Percentiles rank a stretch among this genome's conserved stretches.
Conservation (phyloP, 2,329 filamentous ascomycete species). For the Alternaria atra region DNA sequence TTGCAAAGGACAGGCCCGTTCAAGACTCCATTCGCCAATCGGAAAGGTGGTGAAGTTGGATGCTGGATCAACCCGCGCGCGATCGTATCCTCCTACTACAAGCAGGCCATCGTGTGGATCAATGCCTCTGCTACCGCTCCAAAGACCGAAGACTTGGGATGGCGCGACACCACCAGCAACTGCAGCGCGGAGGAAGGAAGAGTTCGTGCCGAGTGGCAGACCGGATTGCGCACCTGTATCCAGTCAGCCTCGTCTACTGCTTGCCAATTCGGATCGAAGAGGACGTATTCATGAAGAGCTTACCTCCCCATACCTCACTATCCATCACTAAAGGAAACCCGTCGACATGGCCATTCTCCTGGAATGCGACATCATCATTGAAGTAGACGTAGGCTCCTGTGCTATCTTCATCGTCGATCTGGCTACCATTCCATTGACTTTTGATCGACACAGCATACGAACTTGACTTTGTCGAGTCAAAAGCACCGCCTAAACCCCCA, state of each 20-base stretch:
- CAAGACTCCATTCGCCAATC: slow-evolving; percentile 15
- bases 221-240: slow-evolving; percentile 13
- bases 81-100: slow-evolving; percentile 22
- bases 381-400: slow-evolving; percentile 16
- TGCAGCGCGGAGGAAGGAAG: slow-evolving; percentile 19
- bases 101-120: slow-evolving; percentile 18
- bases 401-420: slow-evolving; percentile 9
- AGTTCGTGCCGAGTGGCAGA: slow-evolving; percentile 20
- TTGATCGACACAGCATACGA: slow-evolving; percentile 14
- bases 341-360: slow-evolving; percentile 13
- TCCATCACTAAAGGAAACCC: slow-evolving; percentile 20
- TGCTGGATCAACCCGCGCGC: slow-evolving; percentile 8
- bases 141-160: slow-evolving; percentile 20
- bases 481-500: slow-evolving; percentile 12
- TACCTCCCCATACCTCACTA: slow-evolving; percentile 8
- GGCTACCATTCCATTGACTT: slow-evolving; percentile 20
- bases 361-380: slow-evolving; percentile 17
- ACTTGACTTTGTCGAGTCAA: slow-evolving; percentile 11
- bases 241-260: background rate
- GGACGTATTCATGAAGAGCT: background rate
- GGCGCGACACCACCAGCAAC: slow-evolving; percentile 17
- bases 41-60: slow-evolving; percentile 16
- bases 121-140: slow-evolving; percentile 16
- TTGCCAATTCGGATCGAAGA: background rate
- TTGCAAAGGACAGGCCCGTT: slow-evolving; percentile 14